Percentiles rank a stretch among this genome's conserved stretches.
Evolutionary conservation across 108 stramenopile species (phyloP).

Genomic region (Nitzschia inconspicua): DNA sequence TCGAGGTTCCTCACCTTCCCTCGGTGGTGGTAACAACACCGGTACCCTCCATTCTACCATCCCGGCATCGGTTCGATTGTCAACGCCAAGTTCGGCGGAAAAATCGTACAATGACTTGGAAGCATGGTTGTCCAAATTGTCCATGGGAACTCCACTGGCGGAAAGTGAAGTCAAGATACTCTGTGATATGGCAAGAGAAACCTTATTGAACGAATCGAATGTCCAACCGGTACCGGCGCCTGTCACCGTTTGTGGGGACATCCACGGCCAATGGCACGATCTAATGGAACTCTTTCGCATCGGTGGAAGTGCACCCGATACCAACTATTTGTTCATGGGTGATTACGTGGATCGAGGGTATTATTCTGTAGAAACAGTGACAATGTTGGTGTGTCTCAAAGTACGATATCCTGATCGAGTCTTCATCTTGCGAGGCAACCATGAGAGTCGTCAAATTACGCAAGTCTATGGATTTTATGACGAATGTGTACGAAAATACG

Average conservation of each 20-base stretch:
- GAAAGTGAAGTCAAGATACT: slow-evolving; percentile 83
- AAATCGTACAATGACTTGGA: slow-evolving; percentile 68
- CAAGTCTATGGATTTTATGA: slow-evolving; percentile 99
- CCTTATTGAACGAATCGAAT: slow-evolving; percentile 80
- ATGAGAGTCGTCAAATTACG: slow-evolving; percentile 92
- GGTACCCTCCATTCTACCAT: slow-evolving; percentile 4
- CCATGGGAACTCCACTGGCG: slow-evolving; percentile 76
- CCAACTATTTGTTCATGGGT: slow-evolving; percentile 99
- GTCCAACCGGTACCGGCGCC: slow-evolving; percentile 89
- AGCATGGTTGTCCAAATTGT: slow-evolving; percentile 80
- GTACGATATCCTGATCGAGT: slow-evolving; percentile 94
- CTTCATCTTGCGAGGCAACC: slow-evolving; percentile 92
- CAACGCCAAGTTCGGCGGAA: slow-evolving; percentile 22
- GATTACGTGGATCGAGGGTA: slow-evolving; percentile 99
- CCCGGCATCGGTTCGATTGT: slow-evolving; percentile 2
- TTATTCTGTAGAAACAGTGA: slow-evolving; percentile 96
- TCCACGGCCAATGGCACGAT: slow-evolving; percentile 94
- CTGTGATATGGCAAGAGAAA: slow-evolving; percentile 82
- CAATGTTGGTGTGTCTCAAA: slow-evolving; percentile 92
- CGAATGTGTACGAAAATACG: slow-evolving; percentile 98
- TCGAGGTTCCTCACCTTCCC: slow-evolving; percentile 3
- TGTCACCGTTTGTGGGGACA: slow-evolving; percentile 91
- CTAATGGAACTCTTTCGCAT: slow-evolving; percentile 91
- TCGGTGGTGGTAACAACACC: slow-evolving; percentile 6
- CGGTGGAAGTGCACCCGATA: slow-evolving; percentile 94